Percentiles rank a stretch among this genome's conserved stretches.
phyloP scores from a whole-genome alignment of 2,329 filamentous ascomycete species.

The Penicillium freii region DNA sequence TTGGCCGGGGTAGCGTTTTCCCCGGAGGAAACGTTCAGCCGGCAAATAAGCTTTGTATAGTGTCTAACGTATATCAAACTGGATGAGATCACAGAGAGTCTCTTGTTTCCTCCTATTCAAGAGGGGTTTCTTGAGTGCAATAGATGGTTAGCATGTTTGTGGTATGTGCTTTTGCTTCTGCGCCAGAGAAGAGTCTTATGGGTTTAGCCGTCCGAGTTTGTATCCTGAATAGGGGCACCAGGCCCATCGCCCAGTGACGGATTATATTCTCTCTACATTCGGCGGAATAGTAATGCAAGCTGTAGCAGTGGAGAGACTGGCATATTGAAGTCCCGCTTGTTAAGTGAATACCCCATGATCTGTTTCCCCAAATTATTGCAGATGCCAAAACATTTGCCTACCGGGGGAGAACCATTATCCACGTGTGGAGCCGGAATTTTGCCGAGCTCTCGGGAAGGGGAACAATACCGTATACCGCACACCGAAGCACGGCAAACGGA shows the following conservation, averaged over 20 bases:
- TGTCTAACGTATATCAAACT: slow-evolving; percentile 18
- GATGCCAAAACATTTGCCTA: neutral
- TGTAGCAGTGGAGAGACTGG: slow-evolving; percentile 13
- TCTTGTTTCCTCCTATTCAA: neutral
- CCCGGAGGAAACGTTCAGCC: slow-evolving; percentile 33
- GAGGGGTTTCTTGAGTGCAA: neutral
- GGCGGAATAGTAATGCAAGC: slow-evolving; percentile 1
- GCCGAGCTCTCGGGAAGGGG: neutral
- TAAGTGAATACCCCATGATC: slow-evolving; percentile 11
- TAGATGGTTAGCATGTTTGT: neutral
- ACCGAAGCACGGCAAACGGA: neutral
- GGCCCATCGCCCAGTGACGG: slow-evolving; percentile 7
- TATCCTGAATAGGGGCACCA: slow-evolving; percentile 2
- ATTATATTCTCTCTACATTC: slow-evolving; percentile 13
- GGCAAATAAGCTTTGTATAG: slow-evolving; percentile 12
- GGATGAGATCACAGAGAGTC: neutral
- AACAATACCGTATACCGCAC: neutral
- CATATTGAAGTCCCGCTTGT: slow-evolving; percentile 8
- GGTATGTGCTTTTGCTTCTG: neutral
- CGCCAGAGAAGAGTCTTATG: neutral
- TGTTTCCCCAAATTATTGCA: neutral
- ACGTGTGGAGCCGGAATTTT: slow-evolving; percentile 4
- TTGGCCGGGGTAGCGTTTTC: slow-evolving; percentile 35
- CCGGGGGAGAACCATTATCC: slow-evolving; percentile 24
- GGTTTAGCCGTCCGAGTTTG: slow-evolving; percentile 13